Base-by-base conservation (phyloP, 2,329 filamentous ascomycete genomes). In the Paramyrothecium sp. region DNA sequence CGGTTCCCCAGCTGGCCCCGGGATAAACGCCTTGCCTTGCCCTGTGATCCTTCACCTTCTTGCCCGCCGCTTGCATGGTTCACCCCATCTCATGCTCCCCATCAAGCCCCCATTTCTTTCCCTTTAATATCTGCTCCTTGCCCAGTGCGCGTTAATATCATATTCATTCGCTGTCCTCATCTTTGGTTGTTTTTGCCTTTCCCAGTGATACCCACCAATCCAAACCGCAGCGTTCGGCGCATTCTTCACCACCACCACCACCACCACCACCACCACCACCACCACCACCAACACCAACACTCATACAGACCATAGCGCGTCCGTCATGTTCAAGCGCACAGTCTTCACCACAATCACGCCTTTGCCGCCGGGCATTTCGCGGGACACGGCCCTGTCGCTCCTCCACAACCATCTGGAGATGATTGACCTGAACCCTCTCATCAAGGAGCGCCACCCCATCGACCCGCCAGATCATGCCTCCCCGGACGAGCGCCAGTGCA, bases 341-440 rank as follows among this genome's bases (percentile, higher is more conserved):
- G 79, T 86, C 33, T 92, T 93, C 76, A 95, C 90, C 44, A 89
- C 85, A 50, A 86, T 93, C 64, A 95, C 90, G 26, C 89, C 91
- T 19, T 81, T 96, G 33, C 92, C 92, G 10, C 65, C 83, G 2
- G 78, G 80, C 63, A 83, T 95, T 62, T 80, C 85, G 51, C 85
- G 91, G 55, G 81, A 89, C 63, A 81, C 84, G n/a, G 90, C 91
- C 47, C 71, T 96, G 61, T 80, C 85, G 55, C 90, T 91, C 63
- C 85, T 96, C 33, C 90, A 92, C 71, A 82, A 89, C 71, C 91
- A 96, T 74, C 72, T 81, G 53, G 87, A 87, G 65, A 96, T 97
- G 88, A 96, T 96, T 67, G 89, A 94, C 69, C 79, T 96, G 57
- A 96, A 96, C 72, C 92, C 92, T 1, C 81, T 96, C 51, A 89